A percentile compares a stretch with the other conserved stretches of the same genome.
Evolutionary conservation across 345 rosid species (phyloP).

Genomic region (Crucihimalaya himalaica): DNA sequence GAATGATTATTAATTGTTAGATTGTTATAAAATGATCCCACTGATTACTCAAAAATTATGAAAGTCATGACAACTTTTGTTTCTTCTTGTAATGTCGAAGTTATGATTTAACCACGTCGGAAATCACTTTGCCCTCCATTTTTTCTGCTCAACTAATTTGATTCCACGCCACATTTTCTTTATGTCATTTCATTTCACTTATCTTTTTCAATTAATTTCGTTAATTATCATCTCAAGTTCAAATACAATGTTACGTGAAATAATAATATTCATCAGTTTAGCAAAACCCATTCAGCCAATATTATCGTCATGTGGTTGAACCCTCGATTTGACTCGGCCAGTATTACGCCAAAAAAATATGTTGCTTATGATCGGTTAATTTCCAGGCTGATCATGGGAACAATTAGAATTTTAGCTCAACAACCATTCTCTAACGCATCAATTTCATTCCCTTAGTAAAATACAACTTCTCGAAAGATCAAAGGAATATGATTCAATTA

Average conservation of each 20-base stretch:
- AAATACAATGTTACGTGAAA: background rate
- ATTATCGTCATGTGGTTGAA: conserved; percentile 34
- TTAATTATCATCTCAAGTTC: conserved; percentile 14
- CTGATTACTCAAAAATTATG: background rate
- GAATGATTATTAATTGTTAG: conserved; percentile 18
- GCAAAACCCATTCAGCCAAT: background rate
- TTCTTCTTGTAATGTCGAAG: conserved; percentile 14
- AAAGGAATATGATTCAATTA: background rate
- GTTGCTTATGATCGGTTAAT: background rate
- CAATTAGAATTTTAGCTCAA: conserved; percentile 20
- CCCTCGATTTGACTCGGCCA: conserved; percentile 13
- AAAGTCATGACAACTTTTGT: conserved; percentile 36
- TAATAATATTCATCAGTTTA: background rate
- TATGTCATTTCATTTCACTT: background rate
- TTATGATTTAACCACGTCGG: conserved; percentile 18
- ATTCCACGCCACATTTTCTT: background rate
- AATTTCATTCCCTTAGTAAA: background rate
- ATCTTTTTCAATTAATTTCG: background rate
- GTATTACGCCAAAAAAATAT: background rate
- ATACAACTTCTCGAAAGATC: background rate
- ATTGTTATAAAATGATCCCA: background rate
- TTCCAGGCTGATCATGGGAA: conserved; percentile 8
- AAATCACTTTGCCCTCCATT: conserved; percentile 3
- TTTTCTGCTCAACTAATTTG: conserved; percentile 33
- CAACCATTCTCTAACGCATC: background rate